A percentile compares a stretch with the other conserved stretches of the same genome.
Conservation (phyloP, 352 stramenopile species). For the Pythium coloratum region DNA sequence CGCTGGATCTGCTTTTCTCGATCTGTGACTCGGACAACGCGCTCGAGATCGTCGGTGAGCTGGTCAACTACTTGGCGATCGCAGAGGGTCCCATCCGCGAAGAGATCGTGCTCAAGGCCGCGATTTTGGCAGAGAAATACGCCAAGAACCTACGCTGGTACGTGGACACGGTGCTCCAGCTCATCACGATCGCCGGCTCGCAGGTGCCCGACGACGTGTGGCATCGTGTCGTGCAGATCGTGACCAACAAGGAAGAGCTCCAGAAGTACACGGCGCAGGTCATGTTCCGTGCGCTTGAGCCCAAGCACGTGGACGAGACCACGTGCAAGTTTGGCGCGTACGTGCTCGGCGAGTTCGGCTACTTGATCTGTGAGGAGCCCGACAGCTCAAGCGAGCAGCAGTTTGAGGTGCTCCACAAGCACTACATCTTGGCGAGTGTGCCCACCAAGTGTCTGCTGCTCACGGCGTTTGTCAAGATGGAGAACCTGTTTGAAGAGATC, state of each 20-base stretch:
- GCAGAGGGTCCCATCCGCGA: conserved; percentile 93
- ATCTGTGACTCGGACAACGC: conserved; percentile 97
- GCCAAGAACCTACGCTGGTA: conserved; percentile 95
- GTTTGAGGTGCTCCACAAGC: conserved; percentile 96
- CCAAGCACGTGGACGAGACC: conserved; percentile 93
- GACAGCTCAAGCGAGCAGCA: conserved; percentile 91
- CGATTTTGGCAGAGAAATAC: conserved; percentile 98
- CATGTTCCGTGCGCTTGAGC: conserved; percentile 94
- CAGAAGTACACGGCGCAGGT: conserved; percentile 52
- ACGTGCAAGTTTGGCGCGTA: conserved; percentile 93
- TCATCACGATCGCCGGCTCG: conserved; percentile 94
- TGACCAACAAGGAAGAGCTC: conserved; percentile 97
- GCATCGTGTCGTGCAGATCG: conserved; percentile 98
- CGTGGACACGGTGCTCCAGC: conserved; percentile 97
- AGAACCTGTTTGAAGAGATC: conserved; percentile 82
- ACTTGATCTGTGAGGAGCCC: conserved; percentile 89
- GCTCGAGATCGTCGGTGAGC: conserved; percentile 94
- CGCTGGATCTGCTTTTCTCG: conserved; percentile 97
- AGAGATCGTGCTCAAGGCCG: conserved; percentile 98
- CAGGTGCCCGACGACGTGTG: conserved; percentile 96
- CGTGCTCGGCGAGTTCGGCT: conserved; percentile 90
- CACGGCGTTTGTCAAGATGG: conserved; percentile 97
- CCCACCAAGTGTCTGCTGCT: conserved; percentile 93
- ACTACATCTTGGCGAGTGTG: conserved; percentile 88
- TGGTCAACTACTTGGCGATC: conserved; percentile 94